Evolutionary conservation across 2,329 filamentous ascomycete genomes (phyloP).

Genomic region (Neonectria coccinea): DNA sequence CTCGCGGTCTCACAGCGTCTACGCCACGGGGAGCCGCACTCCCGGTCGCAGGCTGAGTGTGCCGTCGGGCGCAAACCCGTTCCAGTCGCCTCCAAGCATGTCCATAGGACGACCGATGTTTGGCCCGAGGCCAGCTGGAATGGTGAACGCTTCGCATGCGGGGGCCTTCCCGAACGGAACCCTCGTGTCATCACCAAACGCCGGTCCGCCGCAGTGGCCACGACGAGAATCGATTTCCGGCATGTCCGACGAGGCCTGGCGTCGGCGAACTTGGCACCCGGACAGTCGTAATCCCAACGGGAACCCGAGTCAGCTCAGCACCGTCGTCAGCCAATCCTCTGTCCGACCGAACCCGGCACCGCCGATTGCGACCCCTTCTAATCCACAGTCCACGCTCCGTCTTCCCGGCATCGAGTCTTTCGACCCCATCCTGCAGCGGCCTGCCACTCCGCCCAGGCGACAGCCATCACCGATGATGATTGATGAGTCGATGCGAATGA

Average conservation of each 20-base stretch:
- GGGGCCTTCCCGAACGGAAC: conserved; percentile 69
- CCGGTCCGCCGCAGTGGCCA: conserved; percentile 70
- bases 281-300: conserved; percentile 74
- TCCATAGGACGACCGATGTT: conserved; percentile 68
- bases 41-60: conserved; percentile 84
- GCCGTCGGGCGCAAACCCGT: conserved; percentile 80
- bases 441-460: conserved; percentile 71
- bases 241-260: conserved; percentile 78
- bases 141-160: conserved; percentile 63
- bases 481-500: conserved; percentile 63
- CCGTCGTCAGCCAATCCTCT: conserved; percentile 77
- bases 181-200: conserved; percentile 73
- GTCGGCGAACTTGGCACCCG: conserved; percentile 91
- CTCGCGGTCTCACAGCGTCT: conserved; percentile 79
- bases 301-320: conserved; percentile 78
- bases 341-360: conserved; percentile 66
- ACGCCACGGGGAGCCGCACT: conserved; percentile 70
- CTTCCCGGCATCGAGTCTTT: conserved; percentile 94
- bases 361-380: conserved; percentile 59
- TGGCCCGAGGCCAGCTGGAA: conserved; percentile 60
- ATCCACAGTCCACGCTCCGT: conserved; percentile 70
- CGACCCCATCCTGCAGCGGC: conserved; percentile 76
- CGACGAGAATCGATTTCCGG: conserved; percentile 74
- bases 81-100: conserved; percentile 71
- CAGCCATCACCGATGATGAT: conserved; percentile 82